Conservation (phyloP, 139 green algal species). For the Micractinium sp. region DNA sequence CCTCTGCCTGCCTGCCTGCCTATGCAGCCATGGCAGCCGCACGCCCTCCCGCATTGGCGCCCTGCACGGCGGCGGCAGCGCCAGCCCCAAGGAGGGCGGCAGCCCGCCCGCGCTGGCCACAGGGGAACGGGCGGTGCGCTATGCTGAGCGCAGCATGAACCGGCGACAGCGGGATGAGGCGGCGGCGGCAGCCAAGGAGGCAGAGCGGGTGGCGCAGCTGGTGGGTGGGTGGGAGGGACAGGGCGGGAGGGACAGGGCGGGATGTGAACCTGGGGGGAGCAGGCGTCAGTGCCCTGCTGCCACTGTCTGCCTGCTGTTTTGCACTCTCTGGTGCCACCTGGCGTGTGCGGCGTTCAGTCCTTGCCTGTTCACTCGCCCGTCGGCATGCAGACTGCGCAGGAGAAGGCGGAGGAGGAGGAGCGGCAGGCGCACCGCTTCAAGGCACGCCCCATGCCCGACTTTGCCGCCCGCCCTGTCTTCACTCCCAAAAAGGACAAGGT, state of each 20-base stretch:
- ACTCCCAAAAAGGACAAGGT: neutral
- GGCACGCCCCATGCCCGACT: neutral
- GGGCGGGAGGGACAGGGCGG: neutral
- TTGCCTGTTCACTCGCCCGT: neutral
- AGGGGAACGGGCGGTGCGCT: neutral
- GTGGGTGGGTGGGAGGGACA: neutral
- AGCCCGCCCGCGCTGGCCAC: neutral
- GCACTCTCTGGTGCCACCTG: no score
- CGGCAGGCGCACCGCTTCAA: neutral
- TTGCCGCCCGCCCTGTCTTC: neutral
- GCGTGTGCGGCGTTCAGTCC: neutral
- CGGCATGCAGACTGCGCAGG: neutral
- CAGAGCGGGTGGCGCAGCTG: constrained; percentile 4
- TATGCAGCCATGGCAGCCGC: neutral
- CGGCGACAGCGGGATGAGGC: neutral
- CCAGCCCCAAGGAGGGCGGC: neutral
- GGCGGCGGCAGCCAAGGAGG: neutral
- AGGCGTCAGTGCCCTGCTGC: neutral
- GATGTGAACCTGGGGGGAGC: neutral
- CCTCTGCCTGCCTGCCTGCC: neutral
- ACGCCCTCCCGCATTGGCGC: neutral
- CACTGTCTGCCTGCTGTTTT: neutral
- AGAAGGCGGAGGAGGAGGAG: constrained; percentile 3
- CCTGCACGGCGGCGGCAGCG: neutral
- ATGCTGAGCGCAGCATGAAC: neutral